Base-by-base conservation (phyloP, 352 stramenopile species). In the Globisporangium ultimum region DNA sequence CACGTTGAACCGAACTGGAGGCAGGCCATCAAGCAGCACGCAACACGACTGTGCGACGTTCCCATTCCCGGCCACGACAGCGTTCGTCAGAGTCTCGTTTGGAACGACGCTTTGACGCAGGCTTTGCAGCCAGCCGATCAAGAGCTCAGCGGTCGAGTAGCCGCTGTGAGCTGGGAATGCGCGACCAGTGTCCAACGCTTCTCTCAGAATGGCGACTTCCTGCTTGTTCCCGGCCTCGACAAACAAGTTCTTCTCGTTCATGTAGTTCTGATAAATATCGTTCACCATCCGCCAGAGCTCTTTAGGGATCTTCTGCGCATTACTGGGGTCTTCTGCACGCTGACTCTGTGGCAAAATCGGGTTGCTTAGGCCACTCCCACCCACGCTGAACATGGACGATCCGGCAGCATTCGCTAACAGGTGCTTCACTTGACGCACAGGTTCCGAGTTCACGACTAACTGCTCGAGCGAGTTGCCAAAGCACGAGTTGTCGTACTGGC, bases 221-320 rank as follows among this genome's bases (percentile, higher is more conserved):
- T 66, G 52, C 54, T 89, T 87, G 64, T 67, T 81, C 1, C 79
- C 82, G 0, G 76, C 64, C 52, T 95, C 86, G 9, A 93, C 72
- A 55, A 96, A 97, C 36, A 97, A 41, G 42, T 95, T 92, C 48
- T 84, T 88, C 32, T 90, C 75, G 34, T 84, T 63, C 70, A 95
- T 80, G 15, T 61, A 88, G 53, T 91, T 66, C 46, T 78, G 67
- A 47, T 96, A 97, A 20, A 99, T 87, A 41, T 96, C 95, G 73
- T 99, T 97, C 46, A 99, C 88, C 74, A 99, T 96, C 9, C 96
- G 84, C 96, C 96, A 99, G 13, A 99, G 71, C 68, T 99, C 97
- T 68, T 98, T 99, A 0, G 97, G 97, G 13, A 99, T 87, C 53
- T 87, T 87, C 28, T 92, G 82, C 36, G 60, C 62, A 21, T 22